Percentiles rank a stretch among this genome's conserved stretches.
These are phyloP conservation scores for Andrographis paniculata DNA, from an alignment of 305 asterid genomes.

Conservation along the genomic window DNA sequence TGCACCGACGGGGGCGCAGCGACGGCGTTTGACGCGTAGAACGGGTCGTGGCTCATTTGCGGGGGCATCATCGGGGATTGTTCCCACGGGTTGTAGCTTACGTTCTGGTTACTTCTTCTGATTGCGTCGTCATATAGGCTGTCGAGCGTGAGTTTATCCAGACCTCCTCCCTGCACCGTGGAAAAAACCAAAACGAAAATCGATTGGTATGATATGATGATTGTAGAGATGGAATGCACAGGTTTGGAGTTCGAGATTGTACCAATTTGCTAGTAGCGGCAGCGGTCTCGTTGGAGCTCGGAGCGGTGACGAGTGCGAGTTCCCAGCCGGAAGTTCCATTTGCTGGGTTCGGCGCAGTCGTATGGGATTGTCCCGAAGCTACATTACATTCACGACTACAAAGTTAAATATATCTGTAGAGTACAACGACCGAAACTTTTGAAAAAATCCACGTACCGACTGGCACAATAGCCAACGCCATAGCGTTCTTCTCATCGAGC, in stretches of 20 bases:
- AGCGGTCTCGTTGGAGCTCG: conserved; percentile 74
- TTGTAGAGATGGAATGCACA: neutral
- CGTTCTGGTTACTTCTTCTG: conserved; percentile 63
- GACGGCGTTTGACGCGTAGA: conserved; percentile 51
- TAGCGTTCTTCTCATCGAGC: conserved; percentile 80
- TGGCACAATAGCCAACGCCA: conserved; percentile 93
- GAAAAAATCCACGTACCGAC: conserved; percentile 41
- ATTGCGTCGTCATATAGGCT: conserved; percentile 93
- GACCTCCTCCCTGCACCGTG: conserved; percentile 65
- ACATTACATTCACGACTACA: neutral
- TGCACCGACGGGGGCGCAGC: conserved; percentile 67
- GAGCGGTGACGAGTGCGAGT: conserved; percentile 79
- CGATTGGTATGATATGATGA: neutral
- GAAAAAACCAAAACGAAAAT: neutral
- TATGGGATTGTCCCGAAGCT: conserved; percentile 41
- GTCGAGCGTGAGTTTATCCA: conserved; percentile 80
- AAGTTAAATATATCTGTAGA: neutral
- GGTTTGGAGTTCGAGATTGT: conserved; percentile 6
- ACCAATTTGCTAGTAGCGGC: conserved; percentile 74
- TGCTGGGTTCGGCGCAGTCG: conserved; percentile 34
- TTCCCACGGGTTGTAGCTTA: conserved; percentile 93
- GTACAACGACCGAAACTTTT: neutral
- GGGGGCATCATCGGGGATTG: conserved; percentile 38
- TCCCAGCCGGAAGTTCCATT: conserved; percentile 89
- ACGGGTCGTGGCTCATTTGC: conserved; percentile 50